Percentiles rank a stretch among this genome's conserved stretches.
Evolutionary conservation across 2,329 filamentous ascomycete genomes (phyloP).

Genomic region (Apiospora kogelbergensis): DNA sequence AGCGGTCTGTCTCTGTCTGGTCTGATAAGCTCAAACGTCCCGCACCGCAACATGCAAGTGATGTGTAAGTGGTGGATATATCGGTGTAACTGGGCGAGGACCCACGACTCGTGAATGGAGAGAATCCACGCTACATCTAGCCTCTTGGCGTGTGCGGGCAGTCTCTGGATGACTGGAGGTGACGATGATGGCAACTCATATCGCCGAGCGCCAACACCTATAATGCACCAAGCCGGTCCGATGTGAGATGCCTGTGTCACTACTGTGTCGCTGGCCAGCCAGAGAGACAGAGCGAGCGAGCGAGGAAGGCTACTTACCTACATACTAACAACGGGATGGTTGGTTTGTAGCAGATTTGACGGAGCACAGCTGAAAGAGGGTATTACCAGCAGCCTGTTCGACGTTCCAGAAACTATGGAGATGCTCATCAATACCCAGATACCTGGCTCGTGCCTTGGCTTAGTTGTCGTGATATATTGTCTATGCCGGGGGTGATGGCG

Average conservation of each 20-base stretch:
- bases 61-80: background rate
- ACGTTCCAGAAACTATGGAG: slow-evolving; percentile 4
- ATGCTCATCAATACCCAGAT: background rate
- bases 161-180: slow-evolving; percentile 2
- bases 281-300: background rate
- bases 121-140: slow-evolving; percentile 8
- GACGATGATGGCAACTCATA: background rate
- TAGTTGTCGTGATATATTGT: background rate
- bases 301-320: background rate
- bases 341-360: background rate
- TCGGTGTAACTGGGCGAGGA: background rate
- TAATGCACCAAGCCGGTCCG: slow-evolving; percentile 1
- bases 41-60: slow-evolving; percentile 1
- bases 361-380: slow-evolving; percentile 3
- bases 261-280: background rate
- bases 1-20: slow-evolving; percentile 2
- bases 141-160: slow-evolving; percentile 6
- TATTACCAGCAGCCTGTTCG: background rate
- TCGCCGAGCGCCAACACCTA: background rate
- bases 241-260: background rate
- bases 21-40: slow-evolving; percentile 6
- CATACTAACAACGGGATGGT: background rate
- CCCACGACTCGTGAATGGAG: background rate
- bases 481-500: background rate
- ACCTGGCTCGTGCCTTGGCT: background rate